Evolutionary conservation across 2,329 filamentous ascomycete species (phyloP).

Genomic region (Cladophialophora exuberans): DNA sequence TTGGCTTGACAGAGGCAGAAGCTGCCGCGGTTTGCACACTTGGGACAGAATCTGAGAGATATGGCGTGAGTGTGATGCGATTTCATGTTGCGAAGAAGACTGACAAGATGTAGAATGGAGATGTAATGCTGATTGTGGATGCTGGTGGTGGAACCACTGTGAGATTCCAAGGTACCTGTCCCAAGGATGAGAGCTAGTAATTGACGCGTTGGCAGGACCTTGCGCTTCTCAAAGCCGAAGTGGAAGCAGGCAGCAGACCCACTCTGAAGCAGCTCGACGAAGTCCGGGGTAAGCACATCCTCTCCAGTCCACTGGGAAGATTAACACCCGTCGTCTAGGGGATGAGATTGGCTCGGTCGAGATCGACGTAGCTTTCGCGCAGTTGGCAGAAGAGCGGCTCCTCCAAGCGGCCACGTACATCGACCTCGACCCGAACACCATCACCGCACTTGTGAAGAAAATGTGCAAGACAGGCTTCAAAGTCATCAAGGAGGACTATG

Average conservation of each 20-base stretch:
- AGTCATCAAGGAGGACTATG: constrained; percentile 5
- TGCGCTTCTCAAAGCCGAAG: constrained; percentile 3
- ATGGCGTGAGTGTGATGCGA: not conserved
- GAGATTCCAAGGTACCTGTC: not conserved
- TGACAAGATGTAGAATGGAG: constrained; percentile 39
- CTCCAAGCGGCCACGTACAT: constrained; percentile 1
- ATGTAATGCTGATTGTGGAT: constrained; percentile 55
- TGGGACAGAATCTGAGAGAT: constrained; percentile 26
- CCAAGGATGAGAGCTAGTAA: not conserved
- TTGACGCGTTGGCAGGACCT: constrained; percentile 2
- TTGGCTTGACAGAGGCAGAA: constrained; percentile 58
- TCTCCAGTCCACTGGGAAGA: not conserved
- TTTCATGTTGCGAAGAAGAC: constrained; percentile 35
- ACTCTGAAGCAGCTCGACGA: constrained; percentile 9
- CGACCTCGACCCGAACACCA: constrained; percentile 3
- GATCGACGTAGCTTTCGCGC: constrained; percentile 5
- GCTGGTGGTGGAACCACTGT: constrained; percentile 53
- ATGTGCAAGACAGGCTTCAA: constrained; percentile 1
- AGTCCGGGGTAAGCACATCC: constrained; percentile 1
- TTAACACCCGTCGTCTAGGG: not conserved
- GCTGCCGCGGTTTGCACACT: constrained; percentile 54
- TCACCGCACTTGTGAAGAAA: constrained; percentile 3
- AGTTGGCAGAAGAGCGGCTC: constrained; percentile 1
- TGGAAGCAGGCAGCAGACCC: not conserved
- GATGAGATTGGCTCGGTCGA: constrained; percentile 7